These are phyloP conservation scores for Hygrocybe coccinea DNA, from an alignment of 768 basidiomycete genomes.

Conservation along the genomic window DNA sequence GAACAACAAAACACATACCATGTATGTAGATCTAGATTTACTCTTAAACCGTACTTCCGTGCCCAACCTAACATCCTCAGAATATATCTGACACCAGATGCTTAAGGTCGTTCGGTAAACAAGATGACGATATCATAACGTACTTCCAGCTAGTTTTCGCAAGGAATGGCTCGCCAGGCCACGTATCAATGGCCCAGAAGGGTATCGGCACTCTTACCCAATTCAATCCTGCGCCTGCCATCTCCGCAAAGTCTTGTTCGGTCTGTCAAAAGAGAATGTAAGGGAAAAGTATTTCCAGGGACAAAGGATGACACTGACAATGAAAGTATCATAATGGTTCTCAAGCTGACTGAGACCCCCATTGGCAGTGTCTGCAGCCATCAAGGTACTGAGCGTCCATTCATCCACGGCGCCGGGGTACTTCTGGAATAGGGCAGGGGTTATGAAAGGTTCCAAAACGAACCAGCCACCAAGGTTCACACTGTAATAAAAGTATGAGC, in stretches of 20 bases:
- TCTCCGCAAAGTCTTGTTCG: conserved; percentile 89
- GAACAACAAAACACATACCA: conserved; percentile 49
- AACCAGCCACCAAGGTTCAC: conserved; percentile 85
- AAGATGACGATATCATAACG: conserved; percentile 21
- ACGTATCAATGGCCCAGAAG: conserved; percentile 89
- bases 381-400: conserved; percentile 64
- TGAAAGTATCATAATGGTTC: conserved; percentile 79
- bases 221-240: conserved; percentile 91
- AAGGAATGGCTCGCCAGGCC: conserved; percentile 77
- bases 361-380: conserved; percentile 51
- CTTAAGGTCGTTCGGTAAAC: neutral
- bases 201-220: conserved; percentile 86
- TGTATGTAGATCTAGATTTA: conserved; percentile 83
- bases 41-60: conserved; percentile 91
- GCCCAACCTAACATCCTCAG: conserved; percentile 66
- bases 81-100: conserved; percentile 52
- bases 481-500: conserved; percentile 33
- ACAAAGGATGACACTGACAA: conserved; percentile 53
- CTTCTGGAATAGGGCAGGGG: conserved; percentile 63
- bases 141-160: conserved; percentile 75
- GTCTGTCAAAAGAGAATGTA: conserved; percentile 47
- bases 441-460: conserved; percentile 37
- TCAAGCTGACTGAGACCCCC: conserved; percentile 64
- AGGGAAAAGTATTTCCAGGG: conserved; percentile 3
- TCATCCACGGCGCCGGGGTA: conserved; percentile 64